Evolutionary conservation across 2,329 filamentous ascomycete species (phyloP), one percentile per base, ranked within the genome.

Genomic region (Eutypella sp.): DNA sequence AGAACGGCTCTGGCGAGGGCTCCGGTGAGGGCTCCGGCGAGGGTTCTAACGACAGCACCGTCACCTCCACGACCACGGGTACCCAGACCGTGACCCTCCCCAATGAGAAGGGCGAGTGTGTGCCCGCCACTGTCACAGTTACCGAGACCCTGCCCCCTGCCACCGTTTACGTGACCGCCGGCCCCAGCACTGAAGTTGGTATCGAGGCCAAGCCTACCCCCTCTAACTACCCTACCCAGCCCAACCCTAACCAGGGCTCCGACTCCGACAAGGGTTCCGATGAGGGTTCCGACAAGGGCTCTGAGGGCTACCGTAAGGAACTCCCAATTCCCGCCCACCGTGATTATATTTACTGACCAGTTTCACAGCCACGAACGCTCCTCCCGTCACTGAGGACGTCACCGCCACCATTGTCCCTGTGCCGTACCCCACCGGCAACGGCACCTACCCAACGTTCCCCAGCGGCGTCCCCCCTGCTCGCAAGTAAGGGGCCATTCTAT

Each of bases 381-480:
- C 29, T 15, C 29, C 51, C 48, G 58, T 57, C 29, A 33, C 50
- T 60, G 6, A 6, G 5, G 59, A 42, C 60, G 60, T 56, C 37
- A 62, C 56, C 24, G 56, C 57, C 24, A 58, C 55, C 40, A 54
- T 58, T 27, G 61, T 55, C 42, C 54, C 57, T 47, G 57, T 70
- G 48, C 71, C 71, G 52, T 71, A 65, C 64, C 71, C 71, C 41
- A 61, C 58, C 42, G 59, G 49, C 53, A 68, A 69, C 64, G 62
- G 61, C 47, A 67, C 68, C 41, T 49, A 49, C 46, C 51, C 64
- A 40, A 50, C 58, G n/a, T 41, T 36, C 50, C 65, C 65, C 42
- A 58, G 54, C 29, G 59, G 64, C 31, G 49, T 50, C 34, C 64
- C 20, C 20, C 31, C 31, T 9, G 15, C 31, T 16, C 36, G 36